phyloP scores from a whole-genome alignment of 257 asterid species.

The Nicotiana tabacum region DNA sequence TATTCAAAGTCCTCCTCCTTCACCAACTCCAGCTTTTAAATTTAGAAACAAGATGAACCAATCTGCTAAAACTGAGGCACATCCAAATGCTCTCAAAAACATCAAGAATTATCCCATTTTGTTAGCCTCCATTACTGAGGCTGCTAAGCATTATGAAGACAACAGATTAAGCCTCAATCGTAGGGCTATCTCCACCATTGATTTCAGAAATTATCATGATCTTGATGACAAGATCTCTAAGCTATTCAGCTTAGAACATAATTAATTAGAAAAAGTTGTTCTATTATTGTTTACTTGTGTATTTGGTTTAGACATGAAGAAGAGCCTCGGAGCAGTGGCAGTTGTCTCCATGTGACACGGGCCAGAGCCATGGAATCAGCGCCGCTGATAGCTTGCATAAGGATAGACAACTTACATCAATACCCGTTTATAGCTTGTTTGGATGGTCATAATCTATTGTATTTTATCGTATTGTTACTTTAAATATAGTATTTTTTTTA shows the following conservation, averaged over 20 bases:
- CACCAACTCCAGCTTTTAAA: constrained; percentile 59
- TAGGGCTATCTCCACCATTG: constrained; percentile 56
- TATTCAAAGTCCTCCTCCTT: constrained; percentile 33
- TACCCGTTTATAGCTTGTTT: no score
- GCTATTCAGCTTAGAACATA: constrained; percentile 49
- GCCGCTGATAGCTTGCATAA: no score
- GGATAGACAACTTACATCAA: no score
- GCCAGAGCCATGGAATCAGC: no score
- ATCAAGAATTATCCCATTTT: constrained; percentile 79
- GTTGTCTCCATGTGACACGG: no score
- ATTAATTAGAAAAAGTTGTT: constrained; percentile 1
- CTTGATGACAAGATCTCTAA: constrained; percentile 52
- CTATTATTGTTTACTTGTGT: not conserved
- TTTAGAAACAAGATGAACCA: constrained; percentile 24
- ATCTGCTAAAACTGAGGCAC: constrained; percentile 74
- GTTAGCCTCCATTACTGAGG: constrained; percentile 69
- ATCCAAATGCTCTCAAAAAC: constrained; percentile 81
- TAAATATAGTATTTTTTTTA: no score
- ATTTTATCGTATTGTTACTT: no score
- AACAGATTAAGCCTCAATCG: constrained; percentile 51
- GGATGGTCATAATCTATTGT: no score
- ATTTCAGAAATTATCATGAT: constrained; percentile 56
- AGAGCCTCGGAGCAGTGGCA: no score
- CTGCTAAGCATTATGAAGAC: constrained; percentile 63
- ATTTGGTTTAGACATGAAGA: not conserved